phyloP scores from a whole-genome alignment of 2,329 filamentous ascomycete species.

The Apiospora malaysiana region DNA sequence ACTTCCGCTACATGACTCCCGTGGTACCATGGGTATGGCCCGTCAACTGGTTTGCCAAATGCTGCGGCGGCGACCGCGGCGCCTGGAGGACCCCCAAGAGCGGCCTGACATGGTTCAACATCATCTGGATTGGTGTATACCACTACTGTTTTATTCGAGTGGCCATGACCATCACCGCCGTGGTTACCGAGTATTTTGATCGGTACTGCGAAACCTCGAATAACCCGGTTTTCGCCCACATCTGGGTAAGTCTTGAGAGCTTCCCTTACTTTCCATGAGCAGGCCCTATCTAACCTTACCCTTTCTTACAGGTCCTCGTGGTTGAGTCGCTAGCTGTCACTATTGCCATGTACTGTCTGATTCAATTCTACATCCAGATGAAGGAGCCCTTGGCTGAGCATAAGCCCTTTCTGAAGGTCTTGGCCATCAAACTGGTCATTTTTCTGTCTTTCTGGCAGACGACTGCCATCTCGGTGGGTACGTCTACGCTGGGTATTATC shows the following conservation, averaged over 20 bases:
- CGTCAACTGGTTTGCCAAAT: conserved; percentile 71
- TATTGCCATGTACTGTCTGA: conserved; percentile 86
- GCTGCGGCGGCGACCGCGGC: conserved; percentile 72
- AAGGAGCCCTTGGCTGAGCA: conserved; percentile 71
- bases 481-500: conserved; percentile 66
- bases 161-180: conserved; percentile 78
- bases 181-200: conserved; percentile 71
- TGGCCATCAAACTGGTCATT: conserved; percentile 89
- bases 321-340: conserved; percentile 76
- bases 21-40: conserved; percentile 78
- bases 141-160: conserved; percentile 87
- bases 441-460: conserved; percentile 91
- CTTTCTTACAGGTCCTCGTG: conserved; percentile 57
- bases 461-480: conserved; percentile 56
- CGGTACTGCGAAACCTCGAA: conserved; percentile 82
- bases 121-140: conserved; percentile 82
- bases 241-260: conserved; percentile 70
- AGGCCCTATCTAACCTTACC: conserved; percentile 20
- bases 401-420: conserved; percentile 77
- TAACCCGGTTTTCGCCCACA: conserved; percentile 78
- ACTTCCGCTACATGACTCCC: conserved; percentile 72
- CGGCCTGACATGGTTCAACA: conserved; percentile 90
- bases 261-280: conserved; percentile 24
- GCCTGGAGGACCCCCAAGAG: conserved; percentile 77
- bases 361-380: conserved; percentile 86